Evolutionary conservation across 2,329 filamentous ascomycete genomes (phyloP), one percentile per base, ranked within the genome.

Genomic region (Fusarium fujikuroi): DNA sequence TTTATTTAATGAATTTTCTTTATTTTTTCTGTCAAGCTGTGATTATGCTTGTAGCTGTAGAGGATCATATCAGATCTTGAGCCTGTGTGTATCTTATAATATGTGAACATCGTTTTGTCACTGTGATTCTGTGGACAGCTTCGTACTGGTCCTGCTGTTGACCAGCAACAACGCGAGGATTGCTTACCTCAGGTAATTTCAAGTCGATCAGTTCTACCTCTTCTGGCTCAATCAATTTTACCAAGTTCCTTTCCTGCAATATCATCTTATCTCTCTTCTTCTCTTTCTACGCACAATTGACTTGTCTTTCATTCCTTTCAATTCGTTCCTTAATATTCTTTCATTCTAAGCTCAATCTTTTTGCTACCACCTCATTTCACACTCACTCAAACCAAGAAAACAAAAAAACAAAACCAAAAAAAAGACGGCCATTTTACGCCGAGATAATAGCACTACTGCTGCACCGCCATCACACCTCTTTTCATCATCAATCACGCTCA

Each of bases 161-260:
- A 61, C 71, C 67, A 69, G 71, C 71, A 72, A 74, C 63, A 71
- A 69, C 32, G 12, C 44, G 46, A 60, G 44, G 49, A 61, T 68
- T 74, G 71, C 71, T 74, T 74, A 74, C 71, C 57, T 73, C 70
- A 73, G 70, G 53, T 49, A 73, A 63, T 73, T 37, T 54, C 56
- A 62, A 57, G 71, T 69, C 56, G 61, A 74, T 74, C 71, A 74
- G 19, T 61, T 73, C 53, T 62, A 19, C n/a, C 44, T 74, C 52
- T 64, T 63, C 58, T 57, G 63, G 40, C 40, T 63, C 57, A 49
- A 54, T 67, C 53, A 71, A 74, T 64, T 54, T 61, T 47, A 56
- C 47, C 56, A 46, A 67, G 61, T 64, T 69, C 71, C 49, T 74
- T 34, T 71, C 60, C 28, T 71, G 36, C 28, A 54, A 49, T 52